Evolutionary conservation across 306 rosid species (phyloP).

Genomic region (Oemleria cerasiformis): DNA sequence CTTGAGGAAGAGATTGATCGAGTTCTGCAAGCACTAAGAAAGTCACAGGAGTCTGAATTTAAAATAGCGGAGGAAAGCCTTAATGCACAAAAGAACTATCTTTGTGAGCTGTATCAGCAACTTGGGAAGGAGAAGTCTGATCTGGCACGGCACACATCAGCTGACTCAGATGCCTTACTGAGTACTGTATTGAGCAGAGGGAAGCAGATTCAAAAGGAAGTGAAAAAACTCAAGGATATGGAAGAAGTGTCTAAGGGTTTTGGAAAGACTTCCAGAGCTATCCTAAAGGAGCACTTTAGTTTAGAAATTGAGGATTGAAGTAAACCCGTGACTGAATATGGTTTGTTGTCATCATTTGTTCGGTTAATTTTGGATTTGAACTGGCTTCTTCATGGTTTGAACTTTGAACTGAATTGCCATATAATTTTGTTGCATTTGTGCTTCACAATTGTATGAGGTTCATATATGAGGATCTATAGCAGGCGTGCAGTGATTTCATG

Average conservation of each 20-base stretch:
- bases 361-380: background rate
- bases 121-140: conserved; percentile 50
- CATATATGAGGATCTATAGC: background rate
- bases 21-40: conserved; percentile 51
- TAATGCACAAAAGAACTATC: conserved; percentile 46
- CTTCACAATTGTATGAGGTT: background rate
- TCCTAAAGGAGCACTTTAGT: conserved; percentile 53
- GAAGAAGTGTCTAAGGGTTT: conserved; percentile 58
- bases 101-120: conserved; percentile 54
- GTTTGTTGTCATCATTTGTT: background rate
- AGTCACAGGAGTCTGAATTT: conserved; percentile 63
- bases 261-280: conserved; percentile 42
- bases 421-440: background rate
- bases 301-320: conserved; percentile 37
- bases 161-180: conserved; percentile 31
- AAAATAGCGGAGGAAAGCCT: conserved; percentile 60
- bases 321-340: background rate
- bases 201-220: conserved; percentile 56
- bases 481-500: background rate
- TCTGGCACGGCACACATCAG: conserved; percentile 39
- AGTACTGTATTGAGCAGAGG: conserved; percentile 44
- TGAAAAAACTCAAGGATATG: conserved; percentile 50
- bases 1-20: conserved; percentile 53
- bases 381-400: conserved; percentile 5
- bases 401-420: background rate